Percentiles rank a stretch among this genome's conserved stretches.
Conservation (phyloP, 2,329 filamentous ascomycete genomes). For the Pseudogymnoascus sp. region DNA sequence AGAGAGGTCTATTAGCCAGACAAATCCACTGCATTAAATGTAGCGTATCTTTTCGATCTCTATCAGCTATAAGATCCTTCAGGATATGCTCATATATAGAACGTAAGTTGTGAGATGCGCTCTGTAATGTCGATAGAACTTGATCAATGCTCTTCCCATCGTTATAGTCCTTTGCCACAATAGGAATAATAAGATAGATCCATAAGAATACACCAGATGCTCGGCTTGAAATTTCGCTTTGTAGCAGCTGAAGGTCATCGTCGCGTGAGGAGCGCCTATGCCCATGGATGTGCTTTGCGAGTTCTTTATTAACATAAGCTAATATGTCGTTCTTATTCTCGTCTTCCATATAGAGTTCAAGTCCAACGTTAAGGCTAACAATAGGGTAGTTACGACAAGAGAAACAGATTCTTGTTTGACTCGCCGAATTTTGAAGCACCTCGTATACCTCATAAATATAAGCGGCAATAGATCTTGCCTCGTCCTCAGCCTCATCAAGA, state of each 20-base stretch:
- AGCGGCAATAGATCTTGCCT: constrained; percentile 5
- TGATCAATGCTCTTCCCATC: constrained; percentile 13
- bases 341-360: constrained; percentile 17
- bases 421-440: neutral
- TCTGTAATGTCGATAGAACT: too few species aligned
- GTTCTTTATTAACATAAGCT: constrained; percentile 8
- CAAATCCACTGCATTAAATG: constrained; percentile 14
- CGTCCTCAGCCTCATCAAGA: constrained; percentile 17
- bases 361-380: neutral
- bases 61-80: neutral
- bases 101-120: neutral
- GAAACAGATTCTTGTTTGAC: constrained; percentile 11
- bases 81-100: constrained; percentile 15
- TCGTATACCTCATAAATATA: constrained; percentile 10
- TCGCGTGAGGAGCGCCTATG: neutral
- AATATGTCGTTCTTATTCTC: constrained; percentile 17
- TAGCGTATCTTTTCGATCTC: constrained; percentile 13
- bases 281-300: too few species aligned
- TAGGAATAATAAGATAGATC: constrained; percentile 13
- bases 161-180: constrained; percentile 13
- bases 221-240: constrained; percentile 9
- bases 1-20: constrained; percentile 11
- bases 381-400: constrained; percentile 9
- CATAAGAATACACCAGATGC: constrained; percentile 18
- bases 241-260: neutral